phyloP scores from a whole-genome alignment of 2,329 filamentous ascomycete species.

The Fusarium sp. region DNA sequence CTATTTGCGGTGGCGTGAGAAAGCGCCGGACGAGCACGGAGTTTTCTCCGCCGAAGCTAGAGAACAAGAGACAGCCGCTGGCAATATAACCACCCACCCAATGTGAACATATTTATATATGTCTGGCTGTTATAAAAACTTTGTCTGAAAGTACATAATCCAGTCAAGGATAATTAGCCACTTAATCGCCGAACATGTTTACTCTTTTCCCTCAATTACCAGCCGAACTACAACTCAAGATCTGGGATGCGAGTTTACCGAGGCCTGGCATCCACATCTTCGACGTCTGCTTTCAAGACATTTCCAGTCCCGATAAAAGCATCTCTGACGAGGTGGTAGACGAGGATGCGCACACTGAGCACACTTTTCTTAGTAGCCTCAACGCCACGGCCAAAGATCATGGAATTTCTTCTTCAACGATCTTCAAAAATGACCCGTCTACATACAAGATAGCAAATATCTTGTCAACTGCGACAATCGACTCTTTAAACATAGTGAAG shows the following conservation, averaged over 20 bases:
- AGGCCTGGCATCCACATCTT: not conserved
- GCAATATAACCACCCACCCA: not conserved
- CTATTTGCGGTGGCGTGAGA: not conserved
- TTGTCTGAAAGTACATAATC: not conserved
- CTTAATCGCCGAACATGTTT: not conserved
- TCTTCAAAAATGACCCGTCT: not conserved
- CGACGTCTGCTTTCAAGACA: not conserved
- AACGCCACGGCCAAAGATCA: not conserved
- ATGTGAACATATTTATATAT: not conserved
- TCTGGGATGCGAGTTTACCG: not conserved
- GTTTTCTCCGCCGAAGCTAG: not conserved
- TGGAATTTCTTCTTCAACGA: not conserved
- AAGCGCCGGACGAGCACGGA: not conserved
- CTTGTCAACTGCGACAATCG: not conserved
- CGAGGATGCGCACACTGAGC: not conserved
- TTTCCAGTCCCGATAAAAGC: not conserved
- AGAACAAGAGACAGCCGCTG: not conserved
- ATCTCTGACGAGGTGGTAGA: not conserved
- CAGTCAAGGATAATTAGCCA: not conserved
- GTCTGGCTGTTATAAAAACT: too few species aligned
- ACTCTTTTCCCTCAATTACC: not conserved
- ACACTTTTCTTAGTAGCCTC: not conserved
- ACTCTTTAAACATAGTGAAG: not conserved
- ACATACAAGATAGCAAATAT: not conserved
- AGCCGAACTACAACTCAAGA: not conserved